Conservation (phyloP, 352 stramenopile genomes). For the Blastocystis sp. region DNA sequence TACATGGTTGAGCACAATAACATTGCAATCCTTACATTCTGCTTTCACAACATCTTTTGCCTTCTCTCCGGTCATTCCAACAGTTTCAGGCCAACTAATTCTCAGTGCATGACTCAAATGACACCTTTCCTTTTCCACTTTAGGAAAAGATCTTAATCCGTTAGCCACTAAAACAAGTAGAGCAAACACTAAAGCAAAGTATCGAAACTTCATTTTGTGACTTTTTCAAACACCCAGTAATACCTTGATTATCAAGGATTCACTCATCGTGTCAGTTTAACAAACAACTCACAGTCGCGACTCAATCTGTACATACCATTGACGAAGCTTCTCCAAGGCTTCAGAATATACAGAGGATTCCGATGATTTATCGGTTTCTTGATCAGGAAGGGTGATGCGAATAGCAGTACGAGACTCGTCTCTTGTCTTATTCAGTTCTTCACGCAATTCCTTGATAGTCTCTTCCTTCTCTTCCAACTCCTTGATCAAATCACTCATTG, state of each 20-base stretch:
- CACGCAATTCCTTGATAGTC: not conserved
- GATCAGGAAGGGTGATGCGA: not conserved
- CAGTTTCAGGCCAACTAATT: slow-evolving; percentile 34
- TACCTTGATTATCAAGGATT: not conserved
- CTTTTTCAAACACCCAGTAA: no score
- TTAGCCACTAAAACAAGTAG: not conserved
- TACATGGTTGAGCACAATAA: not conserved
- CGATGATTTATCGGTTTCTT: not conserved
- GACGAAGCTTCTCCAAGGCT: not conserved
- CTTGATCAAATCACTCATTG: not conserved
- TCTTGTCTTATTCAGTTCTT: not conserved
- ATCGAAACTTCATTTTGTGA: not conserved
- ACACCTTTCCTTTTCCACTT: not conserved
- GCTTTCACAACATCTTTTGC: not conserved
- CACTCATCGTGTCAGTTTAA: not conserved
- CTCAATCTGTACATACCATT: slow-evolving; percentile 16
- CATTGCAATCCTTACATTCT: not conserved
- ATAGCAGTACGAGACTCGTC: not conserved
- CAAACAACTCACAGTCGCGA: slow-evolving; percentile 15
- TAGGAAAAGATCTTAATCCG: slow-evolving; percentile 12
- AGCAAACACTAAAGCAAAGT: slow-evolving; percentile 20
- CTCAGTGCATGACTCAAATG: not conserved
- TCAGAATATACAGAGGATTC: not conserved
- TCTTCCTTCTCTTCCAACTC: slow-evolving; percentile 12
- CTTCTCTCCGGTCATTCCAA: slow-evolving; percentile 20